These are phyloP conservation scores for Pyrrhoderma noxium DNA, from an alignment of 1,284 basidiomycete genomes.

Conservation along the genomic window DNA sequence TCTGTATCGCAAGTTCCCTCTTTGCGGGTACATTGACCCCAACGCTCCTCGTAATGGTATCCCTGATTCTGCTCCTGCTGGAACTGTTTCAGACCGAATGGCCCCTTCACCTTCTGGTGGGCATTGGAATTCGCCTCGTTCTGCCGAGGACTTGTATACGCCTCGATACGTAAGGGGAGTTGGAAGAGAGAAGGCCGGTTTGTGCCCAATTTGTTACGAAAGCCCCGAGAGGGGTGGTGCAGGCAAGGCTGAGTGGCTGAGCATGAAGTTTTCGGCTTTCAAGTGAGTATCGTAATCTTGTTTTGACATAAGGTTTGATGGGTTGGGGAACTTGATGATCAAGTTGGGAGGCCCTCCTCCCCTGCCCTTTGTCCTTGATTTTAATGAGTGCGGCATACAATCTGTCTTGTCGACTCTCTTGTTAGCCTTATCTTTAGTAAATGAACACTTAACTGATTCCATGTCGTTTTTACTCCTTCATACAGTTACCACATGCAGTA, in stretches of 20 bases:
- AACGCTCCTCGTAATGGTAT: slow-evolving; percentile 1
- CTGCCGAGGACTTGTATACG: slow-evolving; percentile 61
- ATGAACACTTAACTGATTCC: not conserved
- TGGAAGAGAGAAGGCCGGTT: slow-evolving; percentile 60
- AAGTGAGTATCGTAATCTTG: slow-evolving; percentile 48
- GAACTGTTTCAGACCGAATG: not conserved
- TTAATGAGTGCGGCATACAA: not conserved
- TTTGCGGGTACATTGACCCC: slow-evolving; percentile 42
- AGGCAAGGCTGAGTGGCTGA: slow-evolving; percentile 57
- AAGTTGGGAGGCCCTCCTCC: not conserved
- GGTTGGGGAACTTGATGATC: no score
- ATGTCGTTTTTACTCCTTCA: not conserved
- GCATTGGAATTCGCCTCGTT: slow-evolving; percentile 46
- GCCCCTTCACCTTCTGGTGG: slow-evolving; percentile 35
- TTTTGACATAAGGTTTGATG: not conserved
- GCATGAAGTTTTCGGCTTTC: slow-evolving; percentile 75
- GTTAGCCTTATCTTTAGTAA: no score
- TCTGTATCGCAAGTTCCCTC: slow-evolving; percentile 61
- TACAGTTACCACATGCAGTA: slow-evolving; percentile 77
- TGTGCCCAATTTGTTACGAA: slow-evolving; percentile 75
- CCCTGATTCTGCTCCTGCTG: slow-evolving; percentile 1
- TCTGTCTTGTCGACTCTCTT: not conserved
- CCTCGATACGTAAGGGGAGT: slow-evolving; percentile 70
- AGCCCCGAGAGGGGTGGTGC: slow-evolving; percentile 52
- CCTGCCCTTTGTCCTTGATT: not conserved